A percentile compares a stretch with the other conserved stretches of the same genome.
Evolutionary conservation across 108 stramenopile genomes (phyloP).

Genomic region (Poteriospumella lacustris): DNA sequence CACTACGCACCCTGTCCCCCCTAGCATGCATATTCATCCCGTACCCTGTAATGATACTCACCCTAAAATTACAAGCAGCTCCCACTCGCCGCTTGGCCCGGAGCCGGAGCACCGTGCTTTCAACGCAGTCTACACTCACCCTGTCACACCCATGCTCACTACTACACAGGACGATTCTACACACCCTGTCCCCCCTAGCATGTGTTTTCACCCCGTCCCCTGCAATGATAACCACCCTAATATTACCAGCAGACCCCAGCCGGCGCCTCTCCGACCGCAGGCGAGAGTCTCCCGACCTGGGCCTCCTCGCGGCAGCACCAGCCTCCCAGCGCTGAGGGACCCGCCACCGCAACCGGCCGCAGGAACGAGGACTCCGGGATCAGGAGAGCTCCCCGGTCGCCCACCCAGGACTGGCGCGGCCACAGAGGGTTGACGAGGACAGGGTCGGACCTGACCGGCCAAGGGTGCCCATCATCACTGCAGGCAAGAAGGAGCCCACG

Average conservation of each 20-base stretch:
- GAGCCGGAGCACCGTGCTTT: not conserved
- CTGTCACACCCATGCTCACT: not conserved
- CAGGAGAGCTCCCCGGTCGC: not conserved
- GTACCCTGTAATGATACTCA: too few species aligned
- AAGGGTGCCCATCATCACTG: too few species aligned
- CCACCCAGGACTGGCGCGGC: not conserved
- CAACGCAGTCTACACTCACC: not conserved
- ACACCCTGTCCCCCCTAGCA: not conserved
- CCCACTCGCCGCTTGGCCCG: not conserved
- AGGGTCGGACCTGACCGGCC: not conserved
- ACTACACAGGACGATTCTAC: not conserved
- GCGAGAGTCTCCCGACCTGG: not conserved
- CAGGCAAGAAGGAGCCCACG: too few species aligned
- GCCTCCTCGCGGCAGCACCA: not conserved
- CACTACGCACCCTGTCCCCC: too few species aligned
- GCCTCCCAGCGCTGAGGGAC: not conserved
- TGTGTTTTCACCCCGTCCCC: not conserved
- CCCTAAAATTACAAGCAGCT: too few species aligned
- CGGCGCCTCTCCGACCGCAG: too few species aligned
- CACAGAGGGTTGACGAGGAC: not conserved
- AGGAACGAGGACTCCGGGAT: not conserved
- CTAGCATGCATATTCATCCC: too few species aligned
- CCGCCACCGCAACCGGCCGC: not conserved
- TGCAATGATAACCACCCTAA: constrained; percentile 3
- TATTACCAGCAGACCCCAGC: not conserved